A percentile compares a stretch with the other conserved stretches of the same genome.
Evolutionary conservation across 306 rosid species (phyloP).

Genomic region (Albizia julibrissin): DNA sequence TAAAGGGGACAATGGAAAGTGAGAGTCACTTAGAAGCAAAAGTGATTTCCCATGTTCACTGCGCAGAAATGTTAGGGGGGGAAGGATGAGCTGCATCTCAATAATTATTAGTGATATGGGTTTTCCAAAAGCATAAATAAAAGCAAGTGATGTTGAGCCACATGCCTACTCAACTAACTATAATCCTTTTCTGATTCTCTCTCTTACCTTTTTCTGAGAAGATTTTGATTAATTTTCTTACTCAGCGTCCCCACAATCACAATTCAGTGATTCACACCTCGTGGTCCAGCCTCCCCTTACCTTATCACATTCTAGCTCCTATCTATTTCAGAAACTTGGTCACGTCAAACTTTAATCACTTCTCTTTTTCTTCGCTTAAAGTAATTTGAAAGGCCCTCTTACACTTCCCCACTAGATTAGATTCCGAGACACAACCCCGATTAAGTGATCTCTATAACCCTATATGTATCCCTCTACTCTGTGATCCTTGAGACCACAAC

Average conservation of each 20-base stretch:
- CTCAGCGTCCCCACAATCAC: conserved; percentile 45
- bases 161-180: conserved; percentile 72
- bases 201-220: neutral
- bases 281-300: conserved; percentile 77
- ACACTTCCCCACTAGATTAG: conserved; percentile 23
- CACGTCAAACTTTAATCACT: conserved; percentile 66
- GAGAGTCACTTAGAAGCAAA: conserved; percentile 48
- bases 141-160: conserved; percentile 77
- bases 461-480: conserved; percentile 26
- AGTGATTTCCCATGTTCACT: conserved; percentile 54
- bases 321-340: conserved; percentile 65
- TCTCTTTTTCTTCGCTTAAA: conserved; percentile 41
- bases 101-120: conserved; percentile 51
- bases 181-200: conserved; percentile 24
- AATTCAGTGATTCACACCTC: conserved; percentile 4
- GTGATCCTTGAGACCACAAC: neutral
- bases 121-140: conserved; percentile 57
- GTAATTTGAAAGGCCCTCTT: conserved; percentile 22
- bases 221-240: conserved; percentile 6
- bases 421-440: conserved; percentile 50
- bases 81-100: conserved; percentile 77
- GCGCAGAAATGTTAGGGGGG: conserved; percentile 37
- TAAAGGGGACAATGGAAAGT: conserved; percentile 32
- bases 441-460: conserved; percentile 38
- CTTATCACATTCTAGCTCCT: conserved; percentile 65